Percentiles rank a stretch among this genome's conserved stretches.
Conservation (phyloP, 176 grass and related monocot species). For the Triticum turgidum region DNA sequence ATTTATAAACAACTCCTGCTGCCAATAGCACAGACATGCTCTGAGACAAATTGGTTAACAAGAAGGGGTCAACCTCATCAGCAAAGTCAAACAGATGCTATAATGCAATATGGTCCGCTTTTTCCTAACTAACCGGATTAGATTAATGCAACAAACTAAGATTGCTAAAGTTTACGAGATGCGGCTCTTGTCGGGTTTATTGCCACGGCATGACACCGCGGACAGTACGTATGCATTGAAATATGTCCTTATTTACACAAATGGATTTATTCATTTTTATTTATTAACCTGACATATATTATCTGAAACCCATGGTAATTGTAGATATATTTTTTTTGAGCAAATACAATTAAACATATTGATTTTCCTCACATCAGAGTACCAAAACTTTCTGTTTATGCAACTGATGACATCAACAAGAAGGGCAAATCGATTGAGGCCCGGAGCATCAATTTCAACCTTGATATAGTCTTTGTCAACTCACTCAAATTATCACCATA, state of each 20-base stretch:
- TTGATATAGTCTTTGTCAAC: constrained; percentile 31
- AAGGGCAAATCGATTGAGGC: background rate
- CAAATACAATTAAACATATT: background rate
- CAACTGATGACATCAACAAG: constrained; percentile 12
- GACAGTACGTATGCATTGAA: background rate
- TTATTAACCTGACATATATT: constrained; percentile 10
- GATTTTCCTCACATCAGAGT: background rate
- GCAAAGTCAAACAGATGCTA: constrained; percentile 27
- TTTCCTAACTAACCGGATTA: constrained; percentile 42
- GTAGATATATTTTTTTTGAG: background rate
- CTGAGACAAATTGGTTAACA: background rate
- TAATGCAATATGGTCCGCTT: constrained; percentile 25
- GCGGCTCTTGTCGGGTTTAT: background rate
- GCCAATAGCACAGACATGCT: constrained; percentile 21
- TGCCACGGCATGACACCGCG: background rate
- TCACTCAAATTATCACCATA: background rate
- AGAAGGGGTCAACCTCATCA: background rate
- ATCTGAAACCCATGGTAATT: background rate
- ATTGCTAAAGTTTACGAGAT: background rate
- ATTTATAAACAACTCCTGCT: constrained; percentile 10
- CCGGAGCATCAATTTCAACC: constrained; percentile 15
- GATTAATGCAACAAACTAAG: background rate
- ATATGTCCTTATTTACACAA: constrained; percentile 5
- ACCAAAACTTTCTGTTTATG: background rate
- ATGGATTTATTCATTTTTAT: background rate